phyloP scores from a whole-genome alignment of 2,329 filamentous ascomycete species.

The Tolypocladium guangdongense region DNA sequence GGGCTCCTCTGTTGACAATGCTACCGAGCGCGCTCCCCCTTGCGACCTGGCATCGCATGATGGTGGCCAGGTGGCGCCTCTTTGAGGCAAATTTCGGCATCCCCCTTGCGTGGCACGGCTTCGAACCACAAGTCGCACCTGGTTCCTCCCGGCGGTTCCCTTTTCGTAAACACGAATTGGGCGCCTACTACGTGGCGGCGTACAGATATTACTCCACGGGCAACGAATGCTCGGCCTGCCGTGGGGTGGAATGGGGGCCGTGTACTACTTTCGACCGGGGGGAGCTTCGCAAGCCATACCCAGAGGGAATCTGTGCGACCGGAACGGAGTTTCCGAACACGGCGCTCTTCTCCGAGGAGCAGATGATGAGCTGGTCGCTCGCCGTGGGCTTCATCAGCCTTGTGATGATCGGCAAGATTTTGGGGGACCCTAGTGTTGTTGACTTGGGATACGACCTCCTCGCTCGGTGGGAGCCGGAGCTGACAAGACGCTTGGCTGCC shows the following conservation, averaged over 20 bases:
- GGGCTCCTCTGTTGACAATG: not conserved
- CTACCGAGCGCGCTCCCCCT: not conserved
- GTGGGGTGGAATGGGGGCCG: not conserved
- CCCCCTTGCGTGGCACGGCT: not conserved
- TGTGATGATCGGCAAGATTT: not conserved
- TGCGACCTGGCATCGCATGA: not conserved
- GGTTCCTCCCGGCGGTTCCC: not conserved
- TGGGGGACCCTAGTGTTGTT: not conserved
- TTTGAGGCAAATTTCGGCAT: not conserved
- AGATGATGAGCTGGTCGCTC: not conserved
- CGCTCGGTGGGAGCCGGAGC: not conserved
- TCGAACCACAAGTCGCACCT: not conserved
- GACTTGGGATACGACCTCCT: not conserved
- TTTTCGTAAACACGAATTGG: not conserved
- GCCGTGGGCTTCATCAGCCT: not conserved
- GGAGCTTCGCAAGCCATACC: not conserved
- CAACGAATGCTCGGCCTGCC: not conserved
- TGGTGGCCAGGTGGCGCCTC: not conserved
- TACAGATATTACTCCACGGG: not conserved
- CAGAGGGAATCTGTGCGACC: not conserved
- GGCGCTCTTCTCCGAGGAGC: not conserved
- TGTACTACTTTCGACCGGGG: not conserved
- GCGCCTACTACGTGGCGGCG: not conserved
- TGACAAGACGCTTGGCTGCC: not conserved
- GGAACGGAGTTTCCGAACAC: not conserved